Conservation (phyloP, 371 early-diverging fungal species). For the Mucor piriformis region DNA sequence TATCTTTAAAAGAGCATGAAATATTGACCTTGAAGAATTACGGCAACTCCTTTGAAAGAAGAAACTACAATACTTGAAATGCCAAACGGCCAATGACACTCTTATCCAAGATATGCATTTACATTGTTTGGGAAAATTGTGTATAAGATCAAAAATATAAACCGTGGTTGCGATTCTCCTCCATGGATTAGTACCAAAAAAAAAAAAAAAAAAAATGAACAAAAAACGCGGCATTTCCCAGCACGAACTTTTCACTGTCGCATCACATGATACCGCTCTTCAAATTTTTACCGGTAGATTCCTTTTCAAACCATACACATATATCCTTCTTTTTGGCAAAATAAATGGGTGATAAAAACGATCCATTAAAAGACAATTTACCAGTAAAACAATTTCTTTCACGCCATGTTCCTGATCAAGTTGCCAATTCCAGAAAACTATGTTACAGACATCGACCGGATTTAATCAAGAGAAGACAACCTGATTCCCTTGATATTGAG, state of each 20-base stretch:
- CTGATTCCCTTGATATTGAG: conserved; percentile 30
- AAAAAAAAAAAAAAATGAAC: background rate
- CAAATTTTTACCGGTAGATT: too few relatives aligned
- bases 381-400: conserved; percentile 42
- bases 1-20: conserved; percentile 17
- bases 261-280: too few relatives aligned
- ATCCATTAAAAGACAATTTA: conserved; percentile 3
- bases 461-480: conserved; percentile 29
- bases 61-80: conserved; percentile 16
- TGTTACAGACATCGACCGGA: conserved; percentile 47
- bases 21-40: conserved; percentile 20
- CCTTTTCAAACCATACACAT: too few relatives aligned
- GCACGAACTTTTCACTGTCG: too few relatives aligned
- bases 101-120: conserved; percentile 16
- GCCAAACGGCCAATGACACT: conserved; percentile 15
- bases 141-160: conserved; percentile 8
- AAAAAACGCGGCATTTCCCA: too few relatives aligned
- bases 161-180: conserved; percentile 3
- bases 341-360: too few relatives aligned
- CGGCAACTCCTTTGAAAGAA: conserved; percentile 13
- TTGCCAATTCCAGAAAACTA: conserved; percentile 32
- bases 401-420: conserved; percentile 48
- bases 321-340: background rate
- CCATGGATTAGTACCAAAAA: conserved; percentile 2
- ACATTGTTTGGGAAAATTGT: conserved; percentile 2